Conservation (phyloP, 2,329 filamentous ascomycete genomes). For the Diaporthe sp. region DNA sequence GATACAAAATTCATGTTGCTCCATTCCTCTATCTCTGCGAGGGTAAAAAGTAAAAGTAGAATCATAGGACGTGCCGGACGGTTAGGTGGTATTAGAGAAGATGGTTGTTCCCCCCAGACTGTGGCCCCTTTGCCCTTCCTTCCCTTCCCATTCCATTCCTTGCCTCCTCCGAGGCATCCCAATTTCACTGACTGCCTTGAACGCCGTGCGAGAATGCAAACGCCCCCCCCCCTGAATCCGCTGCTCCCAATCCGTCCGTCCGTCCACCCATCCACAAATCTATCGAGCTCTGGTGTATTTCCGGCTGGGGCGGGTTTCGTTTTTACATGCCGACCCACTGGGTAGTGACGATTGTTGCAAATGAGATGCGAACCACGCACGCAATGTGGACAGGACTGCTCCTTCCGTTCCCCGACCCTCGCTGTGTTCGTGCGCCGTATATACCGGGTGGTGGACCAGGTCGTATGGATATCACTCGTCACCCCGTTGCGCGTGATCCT, state of each 20-base stretch:
- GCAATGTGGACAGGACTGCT: neutral
- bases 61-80: slow-evolving; percentile 12
- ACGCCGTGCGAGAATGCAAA: slow-evolving; percentile 40
- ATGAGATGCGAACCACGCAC: neutral
- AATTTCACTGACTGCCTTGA: neutral
- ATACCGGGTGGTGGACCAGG: neutral
- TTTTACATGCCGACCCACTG: neutral
- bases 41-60: neutral
- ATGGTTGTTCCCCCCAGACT: neutral
- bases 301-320: neutral
- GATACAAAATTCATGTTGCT: neutral
- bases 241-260: neutral
- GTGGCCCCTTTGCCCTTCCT: neutral
- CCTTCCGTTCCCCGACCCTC: neutral
- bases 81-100: slow-evolving; percentile 19
- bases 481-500: slow-evolving; percentile 3
- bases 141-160: neutral
- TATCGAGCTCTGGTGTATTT: neutral
- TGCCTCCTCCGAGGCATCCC: neutral
- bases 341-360: too few species aligned
- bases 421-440: neutral
- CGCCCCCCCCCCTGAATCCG: neutral
- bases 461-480: neutral
- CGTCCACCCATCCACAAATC: neutral
- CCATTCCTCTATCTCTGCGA: neutral